Evolutionary conservation across 139 green algal species (phyloP).

Genomic region (Coelastrella sp.): DNA sequence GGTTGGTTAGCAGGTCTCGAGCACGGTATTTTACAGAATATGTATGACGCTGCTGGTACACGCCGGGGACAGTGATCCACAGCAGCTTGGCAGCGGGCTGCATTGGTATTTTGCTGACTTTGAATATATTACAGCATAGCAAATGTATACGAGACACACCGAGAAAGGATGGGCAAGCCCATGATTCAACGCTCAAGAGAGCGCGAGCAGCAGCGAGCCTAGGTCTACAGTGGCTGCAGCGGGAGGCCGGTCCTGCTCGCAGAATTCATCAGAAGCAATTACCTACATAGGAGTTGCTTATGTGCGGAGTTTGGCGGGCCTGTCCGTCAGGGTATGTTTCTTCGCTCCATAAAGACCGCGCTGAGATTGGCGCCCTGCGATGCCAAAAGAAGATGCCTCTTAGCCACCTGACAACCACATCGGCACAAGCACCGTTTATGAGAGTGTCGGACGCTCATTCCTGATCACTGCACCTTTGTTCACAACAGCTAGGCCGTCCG

Average conservation of each 20-base stretch:
- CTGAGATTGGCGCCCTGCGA: neutral
- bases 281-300: no score
- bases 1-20: neutral
- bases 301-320: no score
- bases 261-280: neutral
- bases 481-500: conserved; percentile 4
- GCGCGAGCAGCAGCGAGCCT: neutral
- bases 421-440: neutral
- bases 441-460: neutral
- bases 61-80: neutral
- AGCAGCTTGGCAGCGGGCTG: neutral
- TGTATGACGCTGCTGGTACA: conserved; percentile 4
- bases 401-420: neutral
- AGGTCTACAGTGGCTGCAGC: neutral
- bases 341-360: neutral
- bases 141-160: no score
- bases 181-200: neutral
- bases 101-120: neutral
- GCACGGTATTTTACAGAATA: neutral
- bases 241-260: neutral
- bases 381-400: neutral
- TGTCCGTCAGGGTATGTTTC: neutral
- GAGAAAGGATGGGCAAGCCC: no score
- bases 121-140: no score
- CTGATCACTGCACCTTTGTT: neutral